phyloP scores from a whole-genome alignment of 2,329 filamentous ascomycete species.

The Colletotrichum sp. region DNA sequence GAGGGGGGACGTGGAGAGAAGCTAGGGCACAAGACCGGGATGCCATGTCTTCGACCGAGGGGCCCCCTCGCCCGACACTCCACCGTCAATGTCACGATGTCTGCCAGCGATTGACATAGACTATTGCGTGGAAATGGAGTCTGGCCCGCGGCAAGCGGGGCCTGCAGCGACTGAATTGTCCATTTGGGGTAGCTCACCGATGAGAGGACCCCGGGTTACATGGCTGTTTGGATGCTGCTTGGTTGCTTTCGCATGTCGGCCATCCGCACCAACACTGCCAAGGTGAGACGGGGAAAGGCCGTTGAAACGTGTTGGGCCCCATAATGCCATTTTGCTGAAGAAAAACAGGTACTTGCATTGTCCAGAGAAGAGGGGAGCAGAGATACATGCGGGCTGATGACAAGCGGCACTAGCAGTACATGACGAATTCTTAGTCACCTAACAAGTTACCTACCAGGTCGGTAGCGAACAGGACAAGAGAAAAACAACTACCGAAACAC shows the following conservation, averaged over 20 bases:
- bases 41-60: slow-evolving; percentile 6
- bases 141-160: slow-evolving; percentile 4
- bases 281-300: not conserved
- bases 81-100: slow-evolving; percentile 8
- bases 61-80: not conserved
- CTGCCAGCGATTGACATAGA: slow-evolving; percentile 1
- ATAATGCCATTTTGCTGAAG: not conserved
- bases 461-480: no score
- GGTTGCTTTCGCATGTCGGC: not conserved
- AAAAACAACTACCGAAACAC: not conserved
- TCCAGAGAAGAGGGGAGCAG: not conserved
- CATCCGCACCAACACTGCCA: not conserved
- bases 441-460: no score
- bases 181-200: slow-evolving; percentile 14
- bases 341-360: not conserved
- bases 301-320: slow-evolving; percentile 9
- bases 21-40: not conserved
- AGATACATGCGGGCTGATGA: not conserved
- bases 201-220: not conserved
- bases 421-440: not conserved
- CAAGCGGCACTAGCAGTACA: not conserved
- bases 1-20: slow-evolving; percentile 2
- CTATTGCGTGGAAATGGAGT: slow-evolving; percentile 7
- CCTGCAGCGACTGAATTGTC: not conserved
- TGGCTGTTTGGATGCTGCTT: not conserved